Conservation (phyloP, 305 asterid genomes). For the Plantago coronopus region DNA sequence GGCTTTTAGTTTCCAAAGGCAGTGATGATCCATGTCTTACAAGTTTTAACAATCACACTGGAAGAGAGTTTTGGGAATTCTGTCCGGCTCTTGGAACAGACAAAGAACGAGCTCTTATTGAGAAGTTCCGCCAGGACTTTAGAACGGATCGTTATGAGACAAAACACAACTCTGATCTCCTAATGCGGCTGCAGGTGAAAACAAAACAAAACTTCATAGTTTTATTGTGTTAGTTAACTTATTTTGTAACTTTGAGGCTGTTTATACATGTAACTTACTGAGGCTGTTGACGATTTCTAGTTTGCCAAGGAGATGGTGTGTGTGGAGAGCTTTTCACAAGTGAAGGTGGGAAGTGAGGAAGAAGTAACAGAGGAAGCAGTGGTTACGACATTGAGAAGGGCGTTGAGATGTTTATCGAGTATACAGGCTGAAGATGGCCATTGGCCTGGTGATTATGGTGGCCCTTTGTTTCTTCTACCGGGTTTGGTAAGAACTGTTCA, state of each 20-base stretch:
- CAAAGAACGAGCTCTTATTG: conserved; percentile 30
- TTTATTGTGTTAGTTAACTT: background rate
- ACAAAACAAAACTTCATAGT: background rate
- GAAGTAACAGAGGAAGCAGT: conserved; percentile 41
- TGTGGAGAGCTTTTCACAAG: conserved; percentile 21
- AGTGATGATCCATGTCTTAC: conserved; percentile 39
- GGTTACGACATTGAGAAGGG: conserved; percentile 43
- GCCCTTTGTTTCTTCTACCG: conserved; percentile 59
- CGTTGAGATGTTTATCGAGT: conserved; percentile 45
- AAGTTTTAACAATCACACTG: conserved; percentile 39
- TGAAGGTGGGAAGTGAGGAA: conserved; percentile 33
- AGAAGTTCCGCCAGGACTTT: conserved; percentile 35
- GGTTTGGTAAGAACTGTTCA: conserved; percentile 33
- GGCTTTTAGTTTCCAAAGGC: conserved; percentile 31
- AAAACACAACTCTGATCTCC: conserved; percentile 54
- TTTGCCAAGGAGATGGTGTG: conserved; percentile 38
- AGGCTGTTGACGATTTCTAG: conserved; percentile 19
- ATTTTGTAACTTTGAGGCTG: background rate
- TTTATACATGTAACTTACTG: background rate
- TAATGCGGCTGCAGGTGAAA: conserved; percentile 51
- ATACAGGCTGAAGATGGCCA: conserved; percentile 79
- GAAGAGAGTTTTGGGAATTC: conserved; percentile 56
- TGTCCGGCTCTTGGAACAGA: conserved; percentile 24
- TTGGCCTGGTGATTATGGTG: conserved; percentile 74
- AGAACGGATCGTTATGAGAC: conserved; percentile 23